Percentiles rank a stretch among this genome's conserved stretches.
Conservation (phyloP, 2,329 filamentous ascomycete genomes). For the Lasiodiplodia gonubiensis region DNA sequence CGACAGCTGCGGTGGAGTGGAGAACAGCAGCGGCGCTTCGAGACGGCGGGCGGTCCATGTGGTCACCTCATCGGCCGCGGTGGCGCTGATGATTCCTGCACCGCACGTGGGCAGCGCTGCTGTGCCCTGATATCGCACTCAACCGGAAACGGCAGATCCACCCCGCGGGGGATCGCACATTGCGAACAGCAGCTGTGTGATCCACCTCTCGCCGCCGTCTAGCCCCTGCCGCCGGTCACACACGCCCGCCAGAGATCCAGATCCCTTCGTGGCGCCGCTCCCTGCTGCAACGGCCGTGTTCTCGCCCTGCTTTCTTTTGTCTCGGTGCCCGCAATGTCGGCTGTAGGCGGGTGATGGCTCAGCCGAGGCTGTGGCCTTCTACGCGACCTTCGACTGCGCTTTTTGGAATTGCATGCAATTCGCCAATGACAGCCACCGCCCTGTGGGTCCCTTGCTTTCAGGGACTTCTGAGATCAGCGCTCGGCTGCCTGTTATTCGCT, state of each 20-base stretch:
- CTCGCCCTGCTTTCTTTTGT: constrained; percentile 22
- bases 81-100: constrained; percentile 11
- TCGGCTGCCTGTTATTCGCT: constrained; percentile 2
- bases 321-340: neutral
- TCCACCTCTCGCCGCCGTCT: constrained; percentile 1
- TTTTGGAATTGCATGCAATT: neutral
- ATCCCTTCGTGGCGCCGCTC: constrained; percentile 3
- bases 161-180: constrained; percentile 18
- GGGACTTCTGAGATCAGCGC: constrained; percentile 9
- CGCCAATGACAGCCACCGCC: constrained; percentile 8
- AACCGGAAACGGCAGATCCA: constrained; percentile 13
- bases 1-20: neutral
- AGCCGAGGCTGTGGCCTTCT: neutral
- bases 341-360: neutral
- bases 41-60: neutral
- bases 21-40: neutral
- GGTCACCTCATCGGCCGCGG: constrained; percentile 7
- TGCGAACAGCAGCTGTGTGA: neutral
- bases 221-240: constrained; percentile 5
- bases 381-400: neutral
- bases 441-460: constrained; percentile 17
- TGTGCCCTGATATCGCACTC: constrained; percentile 5
- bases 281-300: neutral
- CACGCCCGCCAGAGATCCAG: neutral
- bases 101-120: constrained; percentile 12